A percentile compares a stretch with the other conserved stretches of the same genome.
Conservation (phyloP, 2,329 filamentous ascomycete species). For the Colletotrichum graminicola region DNA sequence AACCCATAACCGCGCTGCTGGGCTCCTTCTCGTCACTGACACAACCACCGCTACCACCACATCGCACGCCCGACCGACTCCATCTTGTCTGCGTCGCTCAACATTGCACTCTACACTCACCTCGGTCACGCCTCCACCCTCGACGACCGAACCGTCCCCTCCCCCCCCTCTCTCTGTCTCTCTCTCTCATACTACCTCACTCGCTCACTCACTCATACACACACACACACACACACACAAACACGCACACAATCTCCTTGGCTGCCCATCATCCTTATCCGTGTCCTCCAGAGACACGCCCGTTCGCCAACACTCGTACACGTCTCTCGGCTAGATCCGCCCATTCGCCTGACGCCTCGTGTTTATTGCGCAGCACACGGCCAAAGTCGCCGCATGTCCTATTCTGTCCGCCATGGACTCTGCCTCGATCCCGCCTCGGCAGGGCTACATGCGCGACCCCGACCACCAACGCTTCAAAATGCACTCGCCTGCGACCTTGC, state of each 20-base stretch:
- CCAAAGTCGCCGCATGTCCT: conserved; percentile 24
- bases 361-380: conserved; percentile 3
- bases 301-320: neutral
- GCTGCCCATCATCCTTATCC: conserved; percentile 8
- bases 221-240: neutral
- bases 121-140: conserved; percentile 21
- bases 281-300: neutral
- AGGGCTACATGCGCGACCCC: conserved; percentile 28
- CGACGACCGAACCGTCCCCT: neutral
- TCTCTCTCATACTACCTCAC: neutral
- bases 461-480: conserved; percentile 32
- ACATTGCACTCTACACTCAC: neutral
- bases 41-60: conserved; percentile 14
- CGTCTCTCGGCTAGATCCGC: neutral
- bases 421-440: conserved; percentile 36
- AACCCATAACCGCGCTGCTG: neutral
- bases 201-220: neutral
- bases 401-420: conserved; percentile 39
- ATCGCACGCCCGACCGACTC: conserved; percentile 21
- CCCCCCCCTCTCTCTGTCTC: neutral
- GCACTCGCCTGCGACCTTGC: conserved; percentile 18
- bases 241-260: neutral
- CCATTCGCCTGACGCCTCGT: conserved; percentile 15
- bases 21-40: neutral
- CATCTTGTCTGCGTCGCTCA: conserved; percentile 27